These are phyloP conservation scores for Cornus suecica DNA, from an alignment of 148 eudicot genomes.

Conservation along the genomic window DNA sequence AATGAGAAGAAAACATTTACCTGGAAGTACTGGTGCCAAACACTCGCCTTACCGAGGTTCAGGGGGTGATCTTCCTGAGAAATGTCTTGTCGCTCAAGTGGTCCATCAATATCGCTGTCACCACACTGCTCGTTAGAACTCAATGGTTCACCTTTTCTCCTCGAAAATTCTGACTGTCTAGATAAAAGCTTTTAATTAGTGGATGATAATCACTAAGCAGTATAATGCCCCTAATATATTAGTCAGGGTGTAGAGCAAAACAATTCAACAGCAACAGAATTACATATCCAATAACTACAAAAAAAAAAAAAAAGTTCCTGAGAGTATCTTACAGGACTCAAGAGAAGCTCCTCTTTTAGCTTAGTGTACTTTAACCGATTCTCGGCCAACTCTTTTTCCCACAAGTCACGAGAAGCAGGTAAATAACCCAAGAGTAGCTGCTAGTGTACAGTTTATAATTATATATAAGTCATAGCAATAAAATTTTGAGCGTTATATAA, in stretches of 20 bases:
- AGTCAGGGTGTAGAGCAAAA: not conserved
- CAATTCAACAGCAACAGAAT: not conserved
- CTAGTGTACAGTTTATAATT: constrained; percentile 13
- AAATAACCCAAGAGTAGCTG: constrained; percentile 72
- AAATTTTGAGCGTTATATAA: not conserved
- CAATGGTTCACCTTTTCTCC: constrained; percentile 19
- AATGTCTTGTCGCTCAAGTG: constrained; percentile 43
- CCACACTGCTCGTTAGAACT: constrained; percentile 16
- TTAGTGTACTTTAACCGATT: constrained; percentile 42
- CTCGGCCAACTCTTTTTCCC: constrained; percentile 52
- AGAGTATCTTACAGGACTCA: constrained; percentile 48
- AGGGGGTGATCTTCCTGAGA: constrained; percentile 63
- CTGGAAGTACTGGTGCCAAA: constrained; percentile 63
- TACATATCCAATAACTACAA: not conserved
- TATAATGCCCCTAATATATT: not conserved
- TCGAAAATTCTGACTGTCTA: constrained; percentile 53
- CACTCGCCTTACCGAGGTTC: constrained; percentile 49
- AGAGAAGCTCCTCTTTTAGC: constrained; percentile 58
- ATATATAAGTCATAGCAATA: not conserved
- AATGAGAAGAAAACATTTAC: constrained; percentile 19
- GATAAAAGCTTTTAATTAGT: constrained; percentile 29
- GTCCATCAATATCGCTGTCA: constrained; percentile 31
- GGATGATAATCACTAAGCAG: not conserved
- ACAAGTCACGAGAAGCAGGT: constrained; percentile 44
- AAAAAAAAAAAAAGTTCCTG: not conserved